Percentiles rank a stretch among this genome's conserved stretches.
Conservation (phyloP, 108 stramenopile species). For the Fragilariopsis cylindrus region DNA sequence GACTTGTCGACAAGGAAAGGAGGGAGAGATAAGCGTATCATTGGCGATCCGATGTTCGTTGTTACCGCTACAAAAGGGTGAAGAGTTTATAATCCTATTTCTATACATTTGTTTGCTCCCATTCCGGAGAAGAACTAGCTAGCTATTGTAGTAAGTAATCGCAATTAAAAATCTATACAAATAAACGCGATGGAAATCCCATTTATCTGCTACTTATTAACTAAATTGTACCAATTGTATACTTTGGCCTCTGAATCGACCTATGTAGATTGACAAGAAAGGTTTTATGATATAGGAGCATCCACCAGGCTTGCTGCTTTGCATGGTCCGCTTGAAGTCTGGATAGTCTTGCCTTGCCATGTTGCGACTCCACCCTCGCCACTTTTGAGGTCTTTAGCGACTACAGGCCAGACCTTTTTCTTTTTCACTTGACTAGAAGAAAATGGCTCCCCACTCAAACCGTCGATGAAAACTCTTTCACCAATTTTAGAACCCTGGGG, state of each 20-base stretch:
- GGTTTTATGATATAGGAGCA: slow-evolving; percentile 73
- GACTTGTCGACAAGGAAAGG: slow-evolving; percentile 77
- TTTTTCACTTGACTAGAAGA: slow-evolving; percentile 87
- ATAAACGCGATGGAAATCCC: no score
- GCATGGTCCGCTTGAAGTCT: slow-evolving; percentile 76
- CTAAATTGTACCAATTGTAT: no score
- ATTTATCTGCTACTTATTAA: no score
- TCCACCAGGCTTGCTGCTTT: slow-evolving; percentile 64
- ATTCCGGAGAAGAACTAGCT: no score
- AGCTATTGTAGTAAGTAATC: no score
- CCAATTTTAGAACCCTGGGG: slow-evolving; percentile 80
- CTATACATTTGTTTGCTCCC: no score
- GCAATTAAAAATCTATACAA: no score
- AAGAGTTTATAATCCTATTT: no score
- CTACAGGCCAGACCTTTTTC: slow-evolving; percentile 81
- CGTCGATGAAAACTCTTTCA: slow-evolving; percentile 85
- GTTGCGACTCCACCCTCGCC: slow-evolving; percentile 76
- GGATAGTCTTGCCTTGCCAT: slow-evolving; percentile 78
- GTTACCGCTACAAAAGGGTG: slow-evolving; percentile 59
- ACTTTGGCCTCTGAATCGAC: no score
- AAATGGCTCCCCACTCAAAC: slow-evolving; percentile 71
- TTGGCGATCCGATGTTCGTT: slow-evolving; percentile 84
- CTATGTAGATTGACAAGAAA: not conserved
- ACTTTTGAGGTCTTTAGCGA: slow-evolving; percentile 72
- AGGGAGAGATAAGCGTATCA: slow-evolving; percentile 47